These are phyloP conservation scores for Ceratobasidium sp. DNA, from an alignment of 1,284 basidiomycete species.

Conservation along the genomic window DNA sequence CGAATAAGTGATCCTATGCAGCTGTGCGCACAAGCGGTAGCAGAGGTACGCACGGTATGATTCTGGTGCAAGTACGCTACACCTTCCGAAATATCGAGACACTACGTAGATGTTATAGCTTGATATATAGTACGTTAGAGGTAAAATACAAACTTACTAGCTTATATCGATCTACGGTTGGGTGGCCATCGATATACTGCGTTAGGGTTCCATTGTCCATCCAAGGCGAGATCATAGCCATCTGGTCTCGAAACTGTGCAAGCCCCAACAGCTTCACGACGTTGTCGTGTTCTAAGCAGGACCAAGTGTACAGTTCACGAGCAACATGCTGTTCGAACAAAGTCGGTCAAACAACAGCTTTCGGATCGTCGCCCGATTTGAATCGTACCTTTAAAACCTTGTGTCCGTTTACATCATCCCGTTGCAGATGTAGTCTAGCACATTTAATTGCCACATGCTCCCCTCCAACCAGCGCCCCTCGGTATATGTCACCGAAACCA, in stretches of 20 bases:
- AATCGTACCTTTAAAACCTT: too few relatives aligned
- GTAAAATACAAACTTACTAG: too few relatives aligned
- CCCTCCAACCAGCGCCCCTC: background rate
- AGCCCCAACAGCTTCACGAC: background rate
- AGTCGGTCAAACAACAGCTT: too few relatives aligned
- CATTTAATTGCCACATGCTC: too few relatives aligned
- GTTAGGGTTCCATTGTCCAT: too few relatives aligned
- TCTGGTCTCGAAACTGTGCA: background rate
- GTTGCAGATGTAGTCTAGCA: too few relatives aligned
- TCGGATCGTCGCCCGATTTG: too few relatives aligned
- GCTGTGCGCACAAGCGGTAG: background rate
- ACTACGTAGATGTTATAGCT: background rate
- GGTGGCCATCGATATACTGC: too few relatives aligned
- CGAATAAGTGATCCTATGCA: background rate
- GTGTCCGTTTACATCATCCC: too few relatives aligned
- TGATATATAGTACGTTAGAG: too few relatives aligned
- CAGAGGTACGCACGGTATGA: background rate
- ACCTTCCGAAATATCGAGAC: background rate
- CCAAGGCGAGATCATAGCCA: background rate
- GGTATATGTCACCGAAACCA: background rate
- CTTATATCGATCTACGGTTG: too few relatives aligned
- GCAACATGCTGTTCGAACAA: background rate
- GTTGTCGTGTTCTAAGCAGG: background rate
- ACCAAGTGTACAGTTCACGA: background rate
- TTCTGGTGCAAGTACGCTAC: constrained; percentile 1